A percentile compares a stretch with the other conserved stretches of the same genome.
phyloP scores from a whole-genome alignment of 2,329 filamentous ascomycete species.

The Colletotrichum tropicicola region DNA sequence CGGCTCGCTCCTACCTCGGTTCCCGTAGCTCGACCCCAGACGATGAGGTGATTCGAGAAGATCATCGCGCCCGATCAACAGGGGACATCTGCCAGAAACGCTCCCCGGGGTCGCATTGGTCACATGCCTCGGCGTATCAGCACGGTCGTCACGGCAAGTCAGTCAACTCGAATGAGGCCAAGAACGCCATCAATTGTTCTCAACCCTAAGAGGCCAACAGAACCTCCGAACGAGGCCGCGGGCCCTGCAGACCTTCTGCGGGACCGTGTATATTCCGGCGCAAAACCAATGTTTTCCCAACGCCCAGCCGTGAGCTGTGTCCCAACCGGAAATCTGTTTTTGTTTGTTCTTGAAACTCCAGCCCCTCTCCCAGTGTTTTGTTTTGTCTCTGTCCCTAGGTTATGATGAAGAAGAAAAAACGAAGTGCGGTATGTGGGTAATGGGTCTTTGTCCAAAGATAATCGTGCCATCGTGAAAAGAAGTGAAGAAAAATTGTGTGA shows the following conservation, averaged over 20 bases:
- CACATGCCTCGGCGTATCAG: constrained; percentile 16
- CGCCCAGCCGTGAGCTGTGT: constrained; percentile 16
- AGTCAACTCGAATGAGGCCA: neutral
- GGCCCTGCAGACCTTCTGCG: constrained; percentile 1
- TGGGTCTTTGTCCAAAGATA: constrained; percentile 15
- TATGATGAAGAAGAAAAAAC: constrained; percentile 16
- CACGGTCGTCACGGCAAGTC: neutral
- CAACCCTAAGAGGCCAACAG: neutral
- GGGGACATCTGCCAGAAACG: neutral
- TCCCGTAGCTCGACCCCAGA: neutral
- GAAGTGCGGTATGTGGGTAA: constrained; percentile 8
- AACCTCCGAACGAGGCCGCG: neutral
- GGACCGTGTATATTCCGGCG: constrained; percentile 5
- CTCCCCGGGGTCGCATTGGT: neutral
- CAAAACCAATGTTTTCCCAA: constrained; percentile 13
- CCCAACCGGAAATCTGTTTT: constrained; percentile 4
- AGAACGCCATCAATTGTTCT: constrained; percentile 22
- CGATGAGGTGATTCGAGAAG: neutral
- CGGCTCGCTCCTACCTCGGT: neutral
- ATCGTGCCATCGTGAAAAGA: constrained; percentile 20
- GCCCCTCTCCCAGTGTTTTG: constrained; percentile 11
- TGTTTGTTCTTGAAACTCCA: constrained; percentile 22
- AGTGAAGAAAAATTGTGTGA: neutral
- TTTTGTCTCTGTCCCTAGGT: constrained; percentile 17
- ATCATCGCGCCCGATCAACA: neutral